Percentiles rank a stretch among this genome's conserved stretches.
Conservation (phyloP, 129 eudicot genomes). For the Deinandra increscens region DNA sequence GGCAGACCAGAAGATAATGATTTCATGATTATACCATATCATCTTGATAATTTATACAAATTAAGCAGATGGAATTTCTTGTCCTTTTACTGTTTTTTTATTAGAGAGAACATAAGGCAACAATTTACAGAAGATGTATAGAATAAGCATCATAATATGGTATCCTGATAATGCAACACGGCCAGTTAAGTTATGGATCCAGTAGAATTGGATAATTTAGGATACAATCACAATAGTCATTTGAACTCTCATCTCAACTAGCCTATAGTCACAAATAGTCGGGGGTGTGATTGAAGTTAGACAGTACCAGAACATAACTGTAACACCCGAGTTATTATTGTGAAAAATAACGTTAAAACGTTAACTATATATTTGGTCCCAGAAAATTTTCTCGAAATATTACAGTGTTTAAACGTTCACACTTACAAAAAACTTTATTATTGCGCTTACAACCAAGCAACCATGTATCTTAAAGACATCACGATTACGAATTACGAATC, state of each 20-base stretch:
- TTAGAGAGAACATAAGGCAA: background rate
- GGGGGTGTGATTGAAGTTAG: background rate
- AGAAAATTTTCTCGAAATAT: no score
- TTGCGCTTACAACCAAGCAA: no score
- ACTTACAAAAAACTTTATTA: no score
- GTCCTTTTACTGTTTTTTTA: background rate
- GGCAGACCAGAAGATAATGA: no score
- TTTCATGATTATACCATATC: background rate
- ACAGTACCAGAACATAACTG: no score
- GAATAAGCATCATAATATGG: background rate
- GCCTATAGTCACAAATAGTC: background rate
- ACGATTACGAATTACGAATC: no score
- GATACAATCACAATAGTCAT: background rate
- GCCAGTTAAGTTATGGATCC: background rate
- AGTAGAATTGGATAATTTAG: background rate
- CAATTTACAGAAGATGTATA: background rate
- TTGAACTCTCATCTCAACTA: background rate
- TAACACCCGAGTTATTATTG: no score
- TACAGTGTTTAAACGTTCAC: no score
- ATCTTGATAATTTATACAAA: slow-evolving; percentile 16
- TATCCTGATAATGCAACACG: background rate
- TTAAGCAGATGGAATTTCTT: background rate
- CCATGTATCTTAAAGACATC: no score
- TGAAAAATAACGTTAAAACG: no score
- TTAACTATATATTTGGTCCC: no score